Evolutionary conservation across 345 rosid genomes (phyloP).

Genomic region (Turnera subulata): DNA sequence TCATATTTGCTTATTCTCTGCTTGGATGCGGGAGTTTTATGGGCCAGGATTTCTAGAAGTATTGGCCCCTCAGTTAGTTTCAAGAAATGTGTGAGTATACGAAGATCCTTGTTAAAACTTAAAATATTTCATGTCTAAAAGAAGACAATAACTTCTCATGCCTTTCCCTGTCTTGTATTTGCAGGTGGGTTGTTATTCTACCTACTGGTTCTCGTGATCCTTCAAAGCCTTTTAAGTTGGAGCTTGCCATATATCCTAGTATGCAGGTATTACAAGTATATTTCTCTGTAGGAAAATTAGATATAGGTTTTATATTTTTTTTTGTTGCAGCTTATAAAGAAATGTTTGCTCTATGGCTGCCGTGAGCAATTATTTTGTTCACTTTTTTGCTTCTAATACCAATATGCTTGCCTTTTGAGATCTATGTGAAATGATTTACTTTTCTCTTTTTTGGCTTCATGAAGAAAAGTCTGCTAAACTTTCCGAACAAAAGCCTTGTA

Average conservation of each 20-base stretch:
- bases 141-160: conserved; percentile 3
- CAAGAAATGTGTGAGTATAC: conserved; percentile 76
- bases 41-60: conserved; percentile 84
- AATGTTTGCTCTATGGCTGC: too few species aligned
- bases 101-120: too few species aligned
- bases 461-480: too few species aligned
- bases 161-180: conserved; percentile 9
- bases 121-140: too few species aligned
- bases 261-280: conserved; percentile 47
- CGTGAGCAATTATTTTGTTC: too few species aligned
- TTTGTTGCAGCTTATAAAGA: not conserved
- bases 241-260: conserved; percentile 74
- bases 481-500: too few species aligned
- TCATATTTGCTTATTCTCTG: conserved; percentile 83
- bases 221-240: conserved; percentile 72
- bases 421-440: too few species aligned
- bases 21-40: conserved; percentile 87
- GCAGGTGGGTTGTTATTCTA: conserved; percentile 85
- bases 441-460: too few species aligned
- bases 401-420: too few species aligned
- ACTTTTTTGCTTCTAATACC: too few species aligned
- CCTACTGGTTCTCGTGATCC: conserved; percentile 80
- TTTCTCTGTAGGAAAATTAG: not conserved
- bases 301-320: not conserved
- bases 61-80: conserved; percentile 74